Conservation (phyloP, 192 early-diverging fungal species). For the Cladochytrium replicatum region DNA sequence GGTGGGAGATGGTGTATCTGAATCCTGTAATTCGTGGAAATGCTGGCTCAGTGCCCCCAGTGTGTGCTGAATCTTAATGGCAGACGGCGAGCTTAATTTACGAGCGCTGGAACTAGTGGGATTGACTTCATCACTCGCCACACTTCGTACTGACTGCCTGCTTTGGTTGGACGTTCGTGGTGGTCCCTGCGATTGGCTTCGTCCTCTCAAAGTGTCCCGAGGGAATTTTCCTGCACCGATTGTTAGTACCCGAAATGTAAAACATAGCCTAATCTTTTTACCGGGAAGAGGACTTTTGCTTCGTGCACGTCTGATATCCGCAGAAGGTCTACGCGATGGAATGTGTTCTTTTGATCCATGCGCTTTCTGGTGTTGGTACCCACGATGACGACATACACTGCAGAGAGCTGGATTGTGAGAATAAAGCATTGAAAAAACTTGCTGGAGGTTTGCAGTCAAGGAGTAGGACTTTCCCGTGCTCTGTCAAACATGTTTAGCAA, state of each 20-base stretch:
- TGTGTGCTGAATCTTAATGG: not conserved
- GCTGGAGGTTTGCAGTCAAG: constrained; percentile 49
- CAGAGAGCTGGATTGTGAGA: constrained; percentile 46
- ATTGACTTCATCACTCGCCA: too few relatives aligned
- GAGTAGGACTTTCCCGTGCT: constrained; percentile 44
- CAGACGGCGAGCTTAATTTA: not conserved
- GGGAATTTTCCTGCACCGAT: not conserved
- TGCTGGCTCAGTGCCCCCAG: not conserved
- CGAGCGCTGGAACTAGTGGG: too few relatives aligned
- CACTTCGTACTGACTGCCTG: too few relatives aligned
- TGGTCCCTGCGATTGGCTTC: too few relatives aligned
- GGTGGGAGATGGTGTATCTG: not conserved
- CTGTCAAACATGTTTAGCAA: constrained; percentile 12
- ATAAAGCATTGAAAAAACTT: constrained; percentile 45
- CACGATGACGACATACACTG: constrained; percentile 30
- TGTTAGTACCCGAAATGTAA: not conserved
- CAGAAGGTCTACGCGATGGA: not conserved
- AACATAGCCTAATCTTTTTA: not conserved
- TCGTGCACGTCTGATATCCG: constrained; percentile 3
- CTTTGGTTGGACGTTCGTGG: too few relatives aligned
- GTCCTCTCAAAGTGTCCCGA: not conserved
- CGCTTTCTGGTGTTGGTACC: not conserved
- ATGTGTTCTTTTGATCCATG: not conserved
- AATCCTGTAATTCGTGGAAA: not conserved
- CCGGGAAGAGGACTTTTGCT: not conserved